Base-by-base conservation (phyloP, 176 grass and related monocot species). In the Pharus latifolius region DNA sequence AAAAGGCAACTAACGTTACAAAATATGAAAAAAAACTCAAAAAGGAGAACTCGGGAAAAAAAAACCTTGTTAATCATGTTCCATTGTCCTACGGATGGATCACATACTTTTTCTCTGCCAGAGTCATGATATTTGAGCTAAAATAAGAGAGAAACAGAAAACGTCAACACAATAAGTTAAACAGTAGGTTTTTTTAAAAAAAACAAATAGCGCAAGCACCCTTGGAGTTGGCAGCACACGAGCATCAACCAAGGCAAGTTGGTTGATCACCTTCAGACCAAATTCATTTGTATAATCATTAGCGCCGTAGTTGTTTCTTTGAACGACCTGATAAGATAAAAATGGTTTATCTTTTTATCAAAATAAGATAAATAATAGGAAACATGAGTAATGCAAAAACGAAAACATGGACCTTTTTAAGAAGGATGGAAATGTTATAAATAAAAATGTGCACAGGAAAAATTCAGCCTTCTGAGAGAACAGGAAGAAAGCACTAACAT, bases 61-160 rank as follows among this genome's bases (percentile, higher is more conserved):
- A 63, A 13, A 76, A 89, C 89, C 88, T 92, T 90, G 45, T 82
- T 87, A 20, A 85, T 90, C 93, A 92, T 92, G 53, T 97, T 97
- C 93, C 93, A 92, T 45, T 90, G 89, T 58, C 93, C 93, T 10
- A 90, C 47, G 13, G 7, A 33, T 73, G 93, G 93, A 69, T 18
- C 49, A 44, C 89, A 90, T 2, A 77, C 46, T 35, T 77, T 92
- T 20, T 97, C 80, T 57, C 69, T 60, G 55, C 93, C 93, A 27
- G 86, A 70, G 15, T 97, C 80, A 17, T 90, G 86, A 69, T 97
- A 97, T 63, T 97, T 97, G 53, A 92, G 82, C 89, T 97, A 63
- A 78, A 66, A 45, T 1, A 56, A 11, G 29, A 90, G 22, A 62
- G 67, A 57, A 15, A n/a, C 4, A 8, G 5, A 40, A 44, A 15